Conservation (phyloP, 2,329 filamentous ascomycete species). For the Aspergillus japonicus region DNA sequence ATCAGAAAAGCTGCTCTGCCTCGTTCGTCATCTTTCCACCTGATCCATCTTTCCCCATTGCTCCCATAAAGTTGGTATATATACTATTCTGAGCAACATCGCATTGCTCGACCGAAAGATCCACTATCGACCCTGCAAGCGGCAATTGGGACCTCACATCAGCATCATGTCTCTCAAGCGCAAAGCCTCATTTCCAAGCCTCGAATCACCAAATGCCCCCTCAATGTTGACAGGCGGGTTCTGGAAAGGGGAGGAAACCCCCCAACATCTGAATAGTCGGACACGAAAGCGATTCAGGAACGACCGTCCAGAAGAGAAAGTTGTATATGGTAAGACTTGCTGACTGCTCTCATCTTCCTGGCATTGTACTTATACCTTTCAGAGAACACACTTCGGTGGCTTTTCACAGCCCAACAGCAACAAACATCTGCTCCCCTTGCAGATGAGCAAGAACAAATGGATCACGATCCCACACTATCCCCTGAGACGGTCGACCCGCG, state of each 20-base stretch:
- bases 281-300: slow-evolving; percentile 61
- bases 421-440: slow-evolving; percentile 14
- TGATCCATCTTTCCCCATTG: not conserved
- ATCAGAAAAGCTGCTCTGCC: not conserved
- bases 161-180: slow-evolving; percentile 57
- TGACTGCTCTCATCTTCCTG: not conserved
- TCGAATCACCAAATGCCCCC: slow-evolving; percentile 41
- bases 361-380: slow-evolving; percentile 19
- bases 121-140: not conserved
- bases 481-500: slow-evolving; percentile 36
- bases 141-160: not conserved
- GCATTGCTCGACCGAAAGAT: not conserved
- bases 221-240: slow-evolving; percentile 22
- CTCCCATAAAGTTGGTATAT: not conserved
- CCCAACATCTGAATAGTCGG: slow-evolving; percentile 52
- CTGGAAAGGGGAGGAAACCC: slow-evolving; percentile 33
- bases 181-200: slow-evolving; percentile 54
- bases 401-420: slow-evolving; percentile 41
- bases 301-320: slow-evolving; percentile 56
- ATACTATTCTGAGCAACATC: not conserved
- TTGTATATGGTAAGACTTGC: slow-evolving; percentile 52
- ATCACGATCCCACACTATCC: slow-evolving; percentile 25
- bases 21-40: not conserved
- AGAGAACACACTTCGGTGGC: slow-evolving; percentile 45
- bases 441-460: slow-evolving; percentile 25